phyloP scores from a whole-genome alignment of 202 grass and related monocot species.

The Setaria italica region DNA sequence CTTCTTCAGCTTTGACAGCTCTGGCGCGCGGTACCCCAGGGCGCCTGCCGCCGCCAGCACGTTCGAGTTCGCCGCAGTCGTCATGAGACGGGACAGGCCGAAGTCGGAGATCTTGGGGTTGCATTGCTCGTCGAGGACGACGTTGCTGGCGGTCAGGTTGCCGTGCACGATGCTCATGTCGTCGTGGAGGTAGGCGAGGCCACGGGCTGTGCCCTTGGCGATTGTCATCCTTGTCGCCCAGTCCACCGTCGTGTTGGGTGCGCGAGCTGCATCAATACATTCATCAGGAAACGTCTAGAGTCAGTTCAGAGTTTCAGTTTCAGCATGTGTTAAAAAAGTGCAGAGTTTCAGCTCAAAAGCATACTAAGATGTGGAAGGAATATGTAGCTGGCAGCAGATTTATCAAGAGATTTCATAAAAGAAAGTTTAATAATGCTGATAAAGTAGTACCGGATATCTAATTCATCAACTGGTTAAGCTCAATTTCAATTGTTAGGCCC shows the following conservation, averaged over 20 bases:
- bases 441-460: neutral
- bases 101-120: conserved; percentile 65
- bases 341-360: neutral
- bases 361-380: neutral
- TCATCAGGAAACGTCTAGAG: neutral
- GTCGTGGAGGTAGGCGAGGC: conserved; percentile 63
- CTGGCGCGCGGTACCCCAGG: conserved; percentile 71
- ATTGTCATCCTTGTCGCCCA: conserved; percentile 66
- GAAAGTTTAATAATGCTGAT: neutral
- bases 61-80: conserved; percentile 59
- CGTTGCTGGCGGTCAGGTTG: conserved; percentile 69
- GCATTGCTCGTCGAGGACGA: conserved; percentile 58
- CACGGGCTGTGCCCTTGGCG: conserved; percentile 64
- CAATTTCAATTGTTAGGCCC: neutral
- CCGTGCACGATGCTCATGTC: conserved; percentile 63
- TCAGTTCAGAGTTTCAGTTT: neutral
- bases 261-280: conserved; percentile 49
- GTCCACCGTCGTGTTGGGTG: conserved; percentile 54
- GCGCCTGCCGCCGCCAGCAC: conserved; percentile 62
- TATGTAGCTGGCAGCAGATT: neutral
- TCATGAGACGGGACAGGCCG: conserved; percentile 70
- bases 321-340: neutral
- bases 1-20: conserved; percentile 90
- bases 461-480: neutral
- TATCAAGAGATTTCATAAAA: neutral